Percentiles rank a stretch among this genome's conserved stretches.
Conservation (phyloP, 2,329 filamentous ascomycete genomes). For the Fonsecaea nubica region DNA sequence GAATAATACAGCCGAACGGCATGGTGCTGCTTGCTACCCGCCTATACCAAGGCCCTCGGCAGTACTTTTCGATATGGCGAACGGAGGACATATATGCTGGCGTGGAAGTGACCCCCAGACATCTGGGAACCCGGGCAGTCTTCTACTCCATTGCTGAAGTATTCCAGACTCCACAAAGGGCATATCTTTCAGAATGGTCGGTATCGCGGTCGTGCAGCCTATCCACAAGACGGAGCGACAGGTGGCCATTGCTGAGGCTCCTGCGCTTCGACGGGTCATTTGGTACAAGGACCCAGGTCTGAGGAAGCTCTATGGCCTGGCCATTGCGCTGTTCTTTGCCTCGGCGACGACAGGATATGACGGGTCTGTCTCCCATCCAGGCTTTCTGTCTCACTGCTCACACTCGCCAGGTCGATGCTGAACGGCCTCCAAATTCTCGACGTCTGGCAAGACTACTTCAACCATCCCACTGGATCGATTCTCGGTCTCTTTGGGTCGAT, state of each 20-base stretch:
- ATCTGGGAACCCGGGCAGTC: background rate
- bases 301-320: constrained; percentile 62
- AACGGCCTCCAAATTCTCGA: constrained; percentile 29
- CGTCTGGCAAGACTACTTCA: constrained; percentile 36
- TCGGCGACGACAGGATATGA: constrained; percentile 65
- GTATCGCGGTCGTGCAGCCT: constrained; percentile 11
- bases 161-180: background rate
- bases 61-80: background rate
- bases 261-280: constrained; percentile 62
- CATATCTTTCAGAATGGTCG: constrained; percentile 12
- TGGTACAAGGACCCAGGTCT: constrained; percentile 65
- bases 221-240: constrained; percentile 43
- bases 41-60: constrained; percentile 9
- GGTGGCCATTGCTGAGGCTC: constrained; percentile 53
- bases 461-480: constrained; percentile 27
- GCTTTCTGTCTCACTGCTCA: constrained; percentile 48
- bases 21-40: constrained; percentile 1
- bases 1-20: background rate
- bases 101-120: background rate
- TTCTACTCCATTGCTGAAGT: background rate
- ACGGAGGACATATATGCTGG: constrained; percentile 11
- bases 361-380: constrained; percentile 48
- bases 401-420: constrained; percentile 38
- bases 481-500: constrained; percentile 27
- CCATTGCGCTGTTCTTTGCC: constrained; percentile 63